Conservation (phyloP, 495 filamentous ascomycete species). For the Aspergillus sparsus region DNA sequence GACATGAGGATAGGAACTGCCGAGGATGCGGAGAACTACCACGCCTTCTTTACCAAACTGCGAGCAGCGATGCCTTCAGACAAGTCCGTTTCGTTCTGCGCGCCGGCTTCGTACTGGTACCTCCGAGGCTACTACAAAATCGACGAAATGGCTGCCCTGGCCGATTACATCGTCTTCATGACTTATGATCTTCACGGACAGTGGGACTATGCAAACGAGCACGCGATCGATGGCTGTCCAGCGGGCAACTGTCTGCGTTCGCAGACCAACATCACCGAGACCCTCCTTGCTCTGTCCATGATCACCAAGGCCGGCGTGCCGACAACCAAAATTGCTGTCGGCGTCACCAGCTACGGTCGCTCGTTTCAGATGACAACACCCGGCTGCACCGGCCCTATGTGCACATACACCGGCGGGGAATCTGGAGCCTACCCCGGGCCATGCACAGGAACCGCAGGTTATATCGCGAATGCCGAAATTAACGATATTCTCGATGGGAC, state of each 20-base stretch:
- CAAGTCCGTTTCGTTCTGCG: slow-evolving; percentile 23
- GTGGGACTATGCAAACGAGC: slow-evolving; percentile 38
- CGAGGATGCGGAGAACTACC: slow-evolving; percentile 27
- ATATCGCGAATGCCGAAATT: slow-evolving; percentile 30
- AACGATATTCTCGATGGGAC: slow-evolving; percentile 10
- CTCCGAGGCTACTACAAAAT: slow-evolving; percentile 37
- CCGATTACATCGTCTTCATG: slow-evolving; percentile 43
- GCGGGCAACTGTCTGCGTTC: slow-evolving; percentile 41
- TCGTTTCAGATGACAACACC: slow-evolving; percentile 19
- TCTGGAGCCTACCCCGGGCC: slow-evolving; percentile 3
- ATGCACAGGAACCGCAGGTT: slow-evolving; percentile 28
- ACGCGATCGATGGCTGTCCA: slow-evolving; percentile 31
- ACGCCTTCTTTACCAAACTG: slow-evolving; percentile 24
- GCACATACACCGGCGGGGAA: slow-evolving; percentile 13
- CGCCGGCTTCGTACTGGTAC: slow-evolving; percentile 36
- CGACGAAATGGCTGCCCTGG: slow-evolving; percentile 18
- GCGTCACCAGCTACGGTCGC: slow-evolving; percentile 35
- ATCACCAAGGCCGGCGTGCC: slow-evolving; percentile 53
- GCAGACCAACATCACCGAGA: slow-evolving; percentile 49
- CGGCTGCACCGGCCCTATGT: slow-evolving; percentile 6
- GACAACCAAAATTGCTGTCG: slow-evolving; percentile 41
- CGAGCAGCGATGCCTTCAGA: not conserved
- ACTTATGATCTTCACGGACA: slow-evolving; percentile 38
- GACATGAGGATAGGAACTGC: too few relatives aligned
- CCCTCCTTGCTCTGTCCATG: slow-evolving; percentile 39